These are phyloP conservation scores for Blattamonas nauphoetae DNA, from an alignment of 78 protist genomes.

Conservation along the genomic window DNA sequence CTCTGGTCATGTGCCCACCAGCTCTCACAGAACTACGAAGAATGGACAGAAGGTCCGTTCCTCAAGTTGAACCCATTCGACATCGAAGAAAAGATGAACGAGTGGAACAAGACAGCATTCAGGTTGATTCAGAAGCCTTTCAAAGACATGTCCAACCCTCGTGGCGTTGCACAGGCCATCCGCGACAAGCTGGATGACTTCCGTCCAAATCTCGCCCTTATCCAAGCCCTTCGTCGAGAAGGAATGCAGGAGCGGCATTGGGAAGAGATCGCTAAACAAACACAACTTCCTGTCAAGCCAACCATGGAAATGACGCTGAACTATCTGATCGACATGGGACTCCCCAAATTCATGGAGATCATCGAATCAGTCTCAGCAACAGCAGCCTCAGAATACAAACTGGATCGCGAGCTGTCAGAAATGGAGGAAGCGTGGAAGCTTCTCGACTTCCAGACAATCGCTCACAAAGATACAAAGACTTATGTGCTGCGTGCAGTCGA, in stretches of 20 bases:
- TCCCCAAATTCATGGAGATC: background rate
- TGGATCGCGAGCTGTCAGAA: constrained; percentile 52
- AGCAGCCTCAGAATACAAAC: constrained; percentile 17
- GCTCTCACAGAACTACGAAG: background rate
- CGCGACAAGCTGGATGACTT: background rate
- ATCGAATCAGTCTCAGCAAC: background rate
- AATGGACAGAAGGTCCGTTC: constrained; percentile 15
- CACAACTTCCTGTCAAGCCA: background rate
- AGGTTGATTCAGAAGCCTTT: background rate
- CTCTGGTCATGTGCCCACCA: constrained; percentile 13
- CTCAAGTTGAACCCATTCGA: background rate
- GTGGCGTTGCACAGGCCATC: background rate
- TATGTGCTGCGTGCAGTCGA: constrained; percentile 41
- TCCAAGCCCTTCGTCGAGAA: background rate
- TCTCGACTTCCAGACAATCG: constrained; percentile 10
- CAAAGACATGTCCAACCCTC: background rate
- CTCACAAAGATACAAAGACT: constrained; percentile 46
- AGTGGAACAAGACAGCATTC: background rate
- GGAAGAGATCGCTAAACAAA: background rate
- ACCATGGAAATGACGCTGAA: background rate
- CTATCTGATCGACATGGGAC: background rate
- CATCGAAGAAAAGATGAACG: background rate
- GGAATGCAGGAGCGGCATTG: constrained; percentile 11
- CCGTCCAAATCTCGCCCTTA: background rate
- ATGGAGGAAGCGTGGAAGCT: constrained; percentile 51